These are phyloP conservation scores for Aspergillus asperescens DNA, from an alignment of 495 filamentous ascomycete genomes.

Conservation along the genomic window DNA sequence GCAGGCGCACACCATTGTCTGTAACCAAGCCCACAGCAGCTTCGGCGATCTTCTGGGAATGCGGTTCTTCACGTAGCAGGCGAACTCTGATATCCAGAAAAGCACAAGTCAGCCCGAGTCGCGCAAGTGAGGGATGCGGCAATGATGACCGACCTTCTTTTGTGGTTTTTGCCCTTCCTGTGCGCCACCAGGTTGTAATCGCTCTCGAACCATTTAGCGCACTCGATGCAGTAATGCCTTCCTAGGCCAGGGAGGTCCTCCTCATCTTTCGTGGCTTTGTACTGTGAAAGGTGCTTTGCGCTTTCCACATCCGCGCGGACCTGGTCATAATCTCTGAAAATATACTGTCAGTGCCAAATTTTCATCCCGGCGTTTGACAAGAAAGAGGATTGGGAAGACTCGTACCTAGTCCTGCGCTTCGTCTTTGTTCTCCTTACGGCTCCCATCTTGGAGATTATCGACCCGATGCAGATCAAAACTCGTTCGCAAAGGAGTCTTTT, in stretches of 20 bases:
- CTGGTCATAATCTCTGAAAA: slow-evolving; percentile 76
- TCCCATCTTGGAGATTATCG: slow-evolving; percentile 45
- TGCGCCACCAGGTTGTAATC: slow-evolving; percentile 72
- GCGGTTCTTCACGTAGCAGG: slow-evolving; percentile 71
- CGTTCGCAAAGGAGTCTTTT: slow-evolving; percentile 5
- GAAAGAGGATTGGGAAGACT: not conserved
- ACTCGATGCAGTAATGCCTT: slow-evolving; percentile 82
- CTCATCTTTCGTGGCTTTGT: slow-evolving; percentile 68
- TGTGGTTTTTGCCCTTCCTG: slow-evolving; percentile 83
- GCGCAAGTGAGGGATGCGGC: not conserved
- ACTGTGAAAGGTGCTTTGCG: slow-evolving; percentile 69
- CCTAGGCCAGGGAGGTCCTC: slow-evolving; percentile 87
- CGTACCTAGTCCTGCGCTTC: slow-evolving; percentile 55
- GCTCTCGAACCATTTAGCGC: slow-evolving; percentile 91
- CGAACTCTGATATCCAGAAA: slow-evolving; percentile 52
- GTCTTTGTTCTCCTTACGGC: slow-evolving; percentile 52
- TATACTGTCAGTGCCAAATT: not conserved
- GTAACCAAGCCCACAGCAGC: slow-evolving; percentile 66
- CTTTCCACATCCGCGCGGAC: slow-evolving; percentile 71
- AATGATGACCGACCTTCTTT: slow-evolving; percentile 61
- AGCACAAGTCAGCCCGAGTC: slow-evolving; percentile 3
- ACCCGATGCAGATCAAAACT: slow-evolving; percentile 17
- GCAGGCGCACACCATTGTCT: slow-evolving; percentile 52
- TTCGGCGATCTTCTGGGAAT: slow-evolving; percentile 79
- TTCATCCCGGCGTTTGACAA: not conserved